A percentile compares a stretch with the other conserved stretches of the same genome.
phyloP scores from a whole-genome alignment of 371 early-diverging fungal genomes.

The Zychaea mexicana region DNA sequence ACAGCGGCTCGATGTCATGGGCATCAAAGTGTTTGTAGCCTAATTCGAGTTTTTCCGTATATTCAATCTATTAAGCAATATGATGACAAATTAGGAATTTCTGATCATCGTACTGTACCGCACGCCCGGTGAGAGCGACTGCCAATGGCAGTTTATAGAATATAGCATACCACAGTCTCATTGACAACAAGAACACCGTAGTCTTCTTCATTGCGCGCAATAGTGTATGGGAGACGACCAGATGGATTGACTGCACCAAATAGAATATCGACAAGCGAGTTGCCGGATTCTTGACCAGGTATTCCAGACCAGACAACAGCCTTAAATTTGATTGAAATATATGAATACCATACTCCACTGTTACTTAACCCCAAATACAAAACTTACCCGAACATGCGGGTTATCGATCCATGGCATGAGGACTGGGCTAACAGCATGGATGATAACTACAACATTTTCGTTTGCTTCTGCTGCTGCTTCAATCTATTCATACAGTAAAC shows the following conservation, averaged over 20 bases:
- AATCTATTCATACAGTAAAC: no score
- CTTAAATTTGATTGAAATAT: no score
- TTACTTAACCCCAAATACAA: constrained; percentile 21
- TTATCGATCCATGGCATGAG: constrained; percentile 57
- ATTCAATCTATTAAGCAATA: constrained; percentile 27
- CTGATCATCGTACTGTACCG: no score
- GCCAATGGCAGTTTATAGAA: no score
- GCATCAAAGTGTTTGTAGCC: constrained; percentile 55
- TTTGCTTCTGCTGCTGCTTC: constrained; percentile 54
- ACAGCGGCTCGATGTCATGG: constrained; percentile 44
- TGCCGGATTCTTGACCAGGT: constrained; percentile 56
- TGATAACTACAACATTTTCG: constrained; percentile 59
- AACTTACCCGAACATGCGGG: constrained; percentile 20
- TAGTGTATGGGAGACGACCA: constrained; percentile 55
- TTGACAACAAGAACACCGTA: constrained; percentile 46
- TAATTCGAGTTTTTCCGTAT: constrained; percentile 50
- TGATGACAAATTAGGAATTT: no score
- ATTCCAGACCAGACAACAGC: constrained; percentile 57
- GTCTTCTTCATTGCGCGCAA: constrained; percentile 30
- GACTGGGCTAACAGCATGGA: constrained; percentile 61
- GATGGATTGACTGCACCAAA: constrained; percentile 60
- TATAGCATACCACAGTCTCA: constrained; percentile 18
- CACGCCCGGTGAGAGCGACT: no score
- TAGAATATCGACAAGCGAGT: constrained; percentile 51
- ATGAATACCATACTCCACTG: no score